Evolutionary conservation across 202 grass and related monocot species (phyloP), one percentile per base, ranked within the genome.

Genomic region (Carex arenaria): DNA sequence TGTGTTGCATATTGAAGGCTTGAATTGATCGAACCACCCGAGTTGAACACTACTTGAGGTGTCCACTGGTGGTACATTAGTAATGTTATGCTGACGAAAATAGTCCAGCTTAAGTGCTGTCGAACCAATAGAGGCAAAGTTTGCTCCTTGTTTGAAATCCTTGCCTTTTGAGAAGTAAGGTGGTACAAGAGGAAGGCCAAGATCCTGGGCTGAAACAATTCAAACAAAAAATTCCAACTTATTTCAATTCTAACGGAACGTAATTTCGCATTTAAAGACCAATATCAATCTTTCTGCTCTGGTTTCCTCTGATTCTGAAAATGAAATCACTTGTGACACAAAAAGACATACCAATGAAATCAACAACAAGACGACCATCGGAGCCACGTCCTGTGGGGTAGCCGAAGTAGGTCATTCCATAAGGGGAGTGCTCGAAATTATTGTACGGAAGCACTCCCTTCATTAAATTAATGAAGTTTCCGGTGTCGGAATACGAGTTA

Each of bases 371-470:
- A 20, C 88, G 88, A 3, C 91, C 91, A 22, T 93, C 26, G 14
- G 77, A 85, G 47, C 88, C 89, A 52, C 83, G 88, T 9, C 91
- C 89, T 18, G 86, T 40, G 2, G 85, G 85, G 31, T 15, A 19
- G 13, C 83, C 40, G 47, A 93, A 93, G 86, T 87, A 88, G 4
- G 91, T 80, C 68, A 78, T 64, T 32, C 91, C 91, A 26, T 90
- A 93, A 1, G 88, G 91, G 18, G 31, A 20, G 11, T 87, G 62
- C 5, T 88, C 89, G n/a, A 83, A 87, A 20, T 84, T 32, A 81
- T 81, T 1, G 0, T 61, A 81, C 0, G 34, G 36, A 28, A 81
- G 57, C 20, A 73, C 70, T 28, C 20, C 70, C 43, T 73, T 73
- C 43, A 30, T 52, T 38, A 74, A 85, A 26, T 9, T 78, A 18